Percentiles rank a stretch among this genome's conserved stretches.
Conservation (phyloP, 2,329 filamentous ascomycete genomes). For the Lasiodiplodia sp. region DNA sequence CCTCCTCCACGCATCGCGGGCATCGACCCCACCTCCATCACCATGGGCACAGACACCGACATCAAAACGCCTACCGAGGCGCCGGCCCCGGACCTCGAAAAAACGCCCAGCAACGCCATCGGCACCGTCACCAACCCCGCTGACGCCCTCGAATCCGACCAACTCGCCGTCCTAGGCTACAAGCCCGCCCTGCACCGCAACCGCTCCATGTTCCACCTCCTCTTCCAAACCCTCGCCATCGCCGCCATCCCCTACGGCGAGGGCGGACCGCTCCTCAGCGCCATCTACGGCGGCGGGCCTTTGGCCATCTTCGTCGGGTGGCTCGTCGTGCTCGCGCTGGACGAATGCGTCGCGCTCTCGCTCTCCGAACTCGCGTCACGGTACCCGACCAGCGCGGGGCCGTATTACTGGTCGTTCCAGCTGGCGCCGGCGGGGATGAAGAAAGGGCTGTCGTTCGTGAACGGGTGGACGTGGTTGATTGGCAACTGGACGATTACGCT, state of each 20-base stretch:
- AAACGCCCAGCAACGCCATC: neutral
- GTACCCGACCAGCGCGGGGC: slow-evolving; percentile 48
- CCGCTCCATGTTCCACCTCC: slow-evolving; percentile 65
- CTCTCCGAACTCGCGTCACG: slow-evolving; percentile 48
- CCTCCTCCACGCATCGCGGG: no score
- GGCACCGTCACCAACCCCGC: slow-evolving; percentile 22
- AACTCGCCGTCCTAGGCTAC: slow-evolving; percentile 61
- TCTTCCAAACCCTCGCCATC: slow-evolving; percentile 68
- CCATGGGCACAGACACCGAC: neutral
- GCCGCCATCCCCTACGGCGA: slow-evolving; percentile 66
- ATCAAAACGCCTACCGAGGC: neutral
- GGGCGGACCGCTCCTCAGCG: slow-evolving; percentile 48
- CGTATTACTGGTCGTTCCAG: slow-evolving; percentile 49
- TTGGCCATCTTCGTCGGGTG: slow-evolving; percentile 47
- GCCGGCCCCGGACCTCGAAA: neutral
- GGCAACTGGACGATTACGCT: slow-evolving; percentile 42
- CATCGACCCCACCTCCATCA: neutral
- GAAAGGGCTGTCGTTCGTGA: slow-evolving; percentile 54
- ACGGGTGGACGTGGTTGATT: slow-evolving; percentile 51
- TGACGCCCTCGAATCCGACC: slow-evolving; percentile 33
- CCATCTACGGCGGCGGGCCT: slow-evolving; percentile 56
- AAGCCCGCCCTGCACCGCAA: slow-evolving; percentile 65
- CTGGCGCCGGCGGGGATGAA: slow-evolving; percentile 51
- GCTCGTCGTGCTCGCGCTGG: slow-evolving; percentile 36
- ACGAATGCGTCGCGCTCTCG: slow-evolving; percentile 33